phyloP scores from a whole-genome alignment of 768 basidiomycete genomes.

The Suillus subluteus region DNA sequence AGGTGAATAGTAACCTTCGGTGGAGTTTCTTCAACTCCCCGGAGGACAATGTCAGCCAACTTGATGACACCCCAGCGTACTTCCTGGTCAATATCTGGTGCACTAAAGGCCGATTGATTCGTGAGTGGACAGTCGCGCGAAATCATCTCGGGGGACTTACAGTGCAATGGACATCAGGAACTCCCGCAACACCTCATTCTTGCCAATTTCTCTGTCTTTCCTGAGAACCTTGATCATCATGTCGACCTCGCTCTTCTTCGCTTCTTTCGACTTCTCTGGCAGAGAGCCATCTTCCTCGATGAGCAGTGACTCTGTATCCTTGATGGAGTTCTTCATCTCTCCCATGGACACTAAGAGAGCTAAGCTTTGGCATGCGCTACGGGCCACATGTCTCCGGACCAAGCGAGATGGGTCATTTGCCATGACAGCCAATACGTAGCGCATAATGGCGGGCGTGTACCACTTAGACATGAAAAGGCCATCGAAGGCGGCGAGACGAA shows the following conservation, averaged over 20 bases:
- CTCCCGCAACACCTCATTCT: conserved; percentile 79
- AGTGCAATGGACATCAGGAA: conserved; percentile 80
- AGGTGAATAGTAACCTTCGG: conserved; percentile 90
- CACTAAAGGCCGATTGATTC: conserved; percentile 43
- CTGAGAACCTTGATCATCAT: conserved; percentile 84
- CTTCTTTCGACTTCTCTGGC: conserved; percentile 71
- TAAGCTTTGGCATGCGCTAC: conserved; percentile 83
- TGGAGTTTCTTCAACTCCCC: conserved; percentile 78
- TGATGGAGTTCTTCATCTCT: conserved; percentile 76
- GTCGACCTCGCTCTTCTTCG: conserved; percentile 83
- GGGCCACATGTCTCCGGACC: conserved; percentile 86
- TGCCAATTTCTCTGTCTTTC: conserved; percentile 84
- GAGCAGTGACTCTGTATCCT: conserved; percentile 75
- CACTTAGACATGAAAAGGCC: conserved; percentile 89
- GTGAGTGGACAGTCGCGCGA: conserved; percentile 10
- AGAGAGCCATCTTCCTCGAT: conserved; percentile 86
- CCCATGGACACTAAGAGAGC: conserved; percentile 87
- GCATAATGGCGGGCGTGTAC: conserved; percentile 83
- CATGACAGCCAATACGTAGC: conserved; percentile 86
- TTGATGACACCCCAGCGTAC: conserved; percentile 92
- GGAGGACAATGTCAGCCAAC: conserved; percentile 85
- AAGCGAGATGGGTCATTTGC: conserved; percentile 81
- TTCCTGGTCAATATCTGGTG: conserved; percentile 80
- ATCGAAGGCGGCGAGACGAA: conserved; percentile 93
- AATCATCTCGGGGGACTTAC: conserved; percentile 47